A percentile compares a stretch with the other conserved stretches of the same genome.
phyloP scores from a whole-genome alignment of 106 monocot species.

The Platanthera zijinensis region DNA sequence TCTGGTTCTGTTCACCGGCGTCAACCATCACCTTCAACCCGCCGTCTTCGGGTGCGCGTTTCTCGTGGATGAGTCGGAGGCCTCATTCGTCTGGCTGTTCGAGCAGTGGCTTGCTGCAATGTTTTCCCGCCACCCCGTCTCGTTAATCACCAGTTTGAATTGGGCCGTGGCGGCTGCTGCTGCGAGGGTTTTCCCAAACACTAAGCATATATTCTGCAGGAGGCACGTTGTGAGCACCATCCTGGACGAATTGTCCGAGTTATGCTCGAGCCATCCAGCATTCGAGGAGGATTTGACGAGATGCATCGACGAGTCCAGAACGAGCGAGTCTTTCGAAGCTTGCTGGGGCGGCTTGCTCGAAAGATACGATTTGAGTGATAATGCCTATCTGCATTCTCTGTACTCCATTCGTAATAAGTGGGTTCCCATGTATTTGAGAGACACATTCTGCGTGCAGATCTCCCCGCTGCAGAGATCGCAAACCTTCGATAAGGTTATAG shows the following conservation, averaged over 20 bases:
- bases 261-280: conserved; percentile 18
- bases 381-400: conserved; percentile 39
- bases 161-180: conserved; percentile 31
- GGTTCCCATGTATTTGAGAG: conserved; percentile 46
- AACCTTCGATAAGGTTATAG: conserved; percentile 36
- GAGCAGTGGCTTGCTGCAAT: conserved; percentile 59
- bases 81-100: conserved; percentile 63
- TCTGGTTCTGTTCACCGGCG: conserved; percentile 47
- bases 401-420: conserved; percentile 51
- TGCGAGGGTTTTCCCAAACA: conserved; percentile 40
- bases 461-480: conserved; percentile 21
- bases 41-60: conserved; percentile 65
- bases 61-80: conserved; percentile 61
- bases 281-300: conserved; percentile 46
- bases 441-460: conserved; percentile 36
- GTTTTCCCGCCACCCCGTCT: conserved; percentile 41
- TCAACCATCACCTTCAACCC: conserved; percentile 56
- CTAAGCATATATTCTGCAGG: conserved; percentile 47
- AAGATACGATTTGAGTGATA: conserved; percentile 41
- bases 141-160: conserved; percentile 39
- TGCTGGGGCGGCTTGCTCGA: conserved; percentile 34
- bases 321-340: conserved; percentile 43
- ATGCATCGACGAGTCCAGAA: conserved; percentile 47
- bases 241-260: conserved; percentile 31
- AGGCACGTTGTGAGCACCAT: conserved; percentile 39